phyloP scores from a whole-genome alignment of 2,329 filamentous ascomycete genomes.

The Drechmeria coniospora region DNA sequence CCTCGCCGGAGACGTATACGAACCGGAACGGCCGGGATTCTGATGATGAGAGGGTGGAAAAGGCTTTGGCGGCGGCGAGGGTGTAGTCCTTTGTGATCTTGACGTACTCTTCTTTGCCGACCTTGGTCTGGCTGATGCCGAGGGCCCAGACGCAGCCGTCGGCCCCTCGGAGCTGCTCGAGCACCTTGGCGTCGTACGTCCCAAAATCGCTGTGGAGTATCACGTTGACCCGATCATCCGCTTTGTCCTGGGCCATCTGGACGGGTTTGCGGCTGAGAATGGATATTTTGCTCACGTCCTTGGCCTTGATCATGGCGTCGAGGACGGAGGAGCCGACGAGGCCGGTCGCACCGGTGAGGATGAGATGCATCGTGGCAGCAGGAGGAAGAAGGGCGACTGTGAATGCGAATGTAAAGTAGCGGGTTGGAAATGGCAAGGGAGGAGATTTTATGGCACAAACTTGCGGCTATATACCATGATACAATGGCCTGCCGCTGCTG shows the following conservation, averaged over 20 bases:
- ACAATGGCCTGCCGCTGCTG: too few species aligned
- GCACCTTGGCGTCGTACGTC: conserved; percentile 39
- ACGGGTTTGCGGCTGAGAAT: conserved; percentile 53
- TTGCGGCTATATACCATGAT: too few species aligned
- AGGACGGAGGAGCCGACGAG: conserved; percentile 46
- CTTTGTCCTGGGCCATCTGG: conserved; percentile 38
- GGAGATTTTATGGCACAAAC: too few species aligned
- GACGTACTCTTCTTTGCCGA: conserved; percentile 49
- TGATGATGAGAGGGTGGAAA: conserved; percentile 27
- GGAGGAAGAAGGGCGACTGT: too few species aligned
- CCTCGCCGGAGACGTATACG: conserved; percentile 52
- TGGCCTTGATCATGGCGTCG: conserved; percentile 41
- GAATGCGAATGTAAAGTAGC: background rate
- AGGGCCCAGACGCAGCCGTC: conserved; percentile 60
- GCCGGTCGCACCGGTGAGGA: conserved; percentile 54
- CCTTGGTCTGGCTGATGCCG: conserved; percentile 46
- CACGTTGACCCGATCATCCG: conserved; percentile 46
- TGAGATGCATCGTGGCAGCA: conserved; percentile 40
- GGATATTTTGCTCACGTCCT: conserved; percentile 46
- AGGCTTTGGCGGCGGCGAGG: conserved; percentile 45
- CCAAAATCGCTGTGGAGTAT: conserved; percentile 54
- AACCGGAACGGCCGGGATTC: conserved; percentile 45
- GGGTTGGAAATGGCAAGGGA: background rate
- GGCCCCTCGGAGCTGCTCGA: conserved; percentile 46
- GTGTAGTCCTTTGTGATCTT: conserved; percentile 54